Conservation (phyloP, 1,139 yeast species). For the Pichia kudriavzevii region DNA sequence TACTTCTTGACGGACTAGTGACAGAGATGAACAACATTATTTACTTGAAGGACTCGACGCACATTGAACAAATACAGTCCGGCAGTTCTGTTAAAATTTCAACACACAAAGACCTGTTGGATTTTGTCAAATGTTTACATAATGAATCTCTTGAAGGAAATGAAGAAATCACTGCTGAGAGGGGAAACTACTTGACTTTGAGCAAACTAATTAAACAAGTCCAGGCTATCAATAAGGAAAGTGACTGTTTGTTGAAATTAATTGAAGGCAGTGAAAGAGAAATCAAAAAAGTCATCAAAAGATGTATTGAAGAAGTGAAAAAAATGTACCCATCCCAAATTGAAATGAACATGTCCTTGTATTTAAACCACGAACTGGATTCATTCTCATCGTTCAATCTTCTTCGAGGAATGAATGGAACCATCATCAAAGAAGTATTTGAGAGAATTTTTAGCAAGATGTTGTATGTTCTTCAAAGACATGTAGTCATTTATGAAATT, state of each 20-base stretch:
- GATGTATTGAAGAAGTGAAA: slow-evolving; percentile 59
- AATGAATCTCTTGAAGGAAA: slow-evolving; percentile 18
- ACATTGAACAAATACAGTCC: slow-evolving; percentile 20
- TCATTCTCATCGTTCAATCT: slow-evolving; percentile 29
- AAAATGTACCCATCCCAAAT: slow-evolving; percentile 39
- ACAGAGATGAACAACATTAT: slow-evolving; percentile 73
- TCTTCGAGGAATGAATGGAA: slow-evolving; percentile 44
- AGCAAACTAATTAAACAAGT: slow-evolving; percentile 14
- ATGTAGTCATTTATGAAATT: slow-evolving; percentile 45
- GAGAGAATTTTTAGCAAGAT: slow-evolving; percentile 59
- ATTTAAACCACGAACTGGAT: slow-evolving; percentile 9
- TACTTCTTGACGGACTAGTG: slow-evolving; percentile 60
- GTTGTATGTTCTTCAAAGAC: slow-evolving; percentile 61
- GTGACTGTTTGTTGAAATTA: slow-evolving; percentile 52
- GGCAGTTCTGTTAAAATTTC: slow-evolving; percentile 6
- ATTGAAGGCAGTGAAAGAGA: slow-evolving; percentile 42
- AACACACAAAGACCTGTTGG: slow-evolving; percentile 19
- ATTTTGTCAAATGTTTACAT: slow-evolving; percentile 19
- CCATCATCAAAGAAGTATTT: slow-evolving; percentile 61
- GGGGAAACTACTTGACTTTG: slow-evolving; percentile 18
- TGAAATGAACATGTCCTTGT: slow-evolving; percentile 17
- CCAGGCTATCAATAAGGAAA: slow-evolving; percentile 48
- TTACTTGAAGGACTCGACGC: slow-evolving; percentile 41
- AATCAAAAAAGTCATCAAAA: slow-evolving; percentile 46
- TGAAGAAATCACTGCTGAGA: slow-evolving; percentile 20